Evolutionary conservation across 2,329 filamentous ascomycete species (phyloP).

Genomic region (Fusarium caatingaense): DNA sequence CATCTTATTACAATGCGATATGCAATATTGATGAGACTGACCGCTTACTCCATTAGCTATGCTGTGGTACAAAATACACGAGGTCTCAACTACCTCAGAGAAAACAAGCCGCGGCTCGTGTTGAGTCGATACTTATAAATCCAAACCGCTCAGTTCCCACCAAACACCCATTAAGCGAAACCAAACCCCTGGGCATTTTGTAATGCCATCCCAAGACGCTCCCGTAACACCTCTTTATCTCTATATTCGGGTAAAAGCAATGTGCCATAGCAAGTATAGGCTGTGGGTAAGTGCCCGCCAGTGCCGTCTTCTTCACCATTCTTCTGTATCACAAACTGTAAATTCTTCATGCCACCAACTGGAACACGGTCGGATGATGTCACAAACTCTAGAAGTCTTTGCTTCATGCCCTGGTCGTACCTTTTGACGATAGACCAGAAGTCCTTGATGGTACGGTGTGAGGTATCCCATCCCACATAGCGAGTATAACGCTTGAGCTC

Average conservation of each 20-base stretch:
- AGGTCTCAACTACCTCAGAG: background rate
- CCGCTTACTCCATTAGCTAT: conserved; percentile 5
- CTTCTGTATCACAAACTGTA: conserved; percentile 86
- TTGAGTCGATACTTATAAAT: background rate
- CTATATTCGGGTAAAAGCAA: conserved; percentile 86
- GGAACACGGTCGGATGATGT: conserved; percentile 93
- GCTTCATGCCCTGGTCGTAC: conserved; percentile 76
- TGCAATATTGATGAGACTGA: background rate
- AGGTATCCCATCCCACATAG: conserved; percentile 83
- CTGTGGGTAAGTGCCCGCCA: conserved; percentile 77
- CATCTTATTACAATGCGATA: background rate
- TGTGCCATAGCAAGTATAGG: conserved; percentile 93
- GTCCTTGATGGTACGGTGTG: conserved; percentile 75
- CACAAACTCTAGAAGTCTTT: conserved; percentile 88
- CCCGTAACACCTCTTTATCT: conserved; percentile 73
- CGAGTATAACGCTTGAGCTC: conserved; percentile 77
- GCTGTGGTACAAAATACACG: background rate
- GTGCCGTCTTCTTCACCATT: conserved; percentile 73
- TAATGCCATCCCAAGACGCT: conserved; percentile 85
- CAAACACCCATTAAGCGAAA: conserved; percentile 66
- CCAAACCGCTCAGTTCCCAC: background rate
- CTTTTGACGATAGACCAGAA: conserved; percentile 86
- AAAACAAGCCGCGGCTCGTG: background rate
- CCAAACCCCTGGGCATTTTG: conserved; percentile 92
- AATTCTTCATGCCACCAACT: conserved; percentile 82